Percentiles rank a stretch among this genome's conserved stretches.
These are phyloP conservation scores for Acanthamoeba royreba DNA, from an alignment of 208 protist genomes.

Conservation along the genomic window DNA sequence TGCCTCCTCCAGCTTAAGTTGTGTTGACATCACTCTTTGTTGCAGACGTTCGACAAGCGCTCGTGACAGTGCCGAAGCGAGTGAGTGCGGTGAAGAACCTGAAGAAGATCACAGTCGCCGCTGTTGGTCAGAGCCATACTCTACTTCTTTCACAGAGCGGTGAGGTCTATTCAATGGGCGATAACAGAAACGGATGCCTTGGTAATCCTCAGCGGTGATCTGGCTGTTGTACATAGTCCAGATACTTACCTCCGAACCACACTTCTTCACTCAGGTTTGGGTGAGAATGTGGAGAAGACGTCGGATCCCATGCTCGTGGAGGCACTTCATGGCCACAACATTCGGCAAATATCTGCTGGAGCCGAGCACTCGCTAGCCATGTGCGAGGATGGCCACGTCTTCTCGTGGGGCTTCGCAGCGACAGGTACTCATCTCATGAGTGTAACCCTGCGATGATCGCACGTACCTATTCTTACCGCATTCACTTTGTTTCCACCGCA, in stretches of 20 bases:
- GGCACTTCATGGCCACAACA: background rate
- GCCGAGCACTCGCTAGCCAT: background rate
- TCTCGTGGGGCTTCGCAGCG: background rate
- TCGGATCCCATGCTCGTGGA: background rate
- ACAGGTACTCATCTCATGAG: too few relatives aligned
- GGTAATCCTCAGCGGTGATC: background rate
- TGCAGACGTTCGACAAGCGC: background rate
- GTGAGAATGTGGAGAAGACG: background rate
- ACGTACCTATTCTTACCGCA: too few relatives aligned
- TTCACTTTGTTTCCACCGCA: background rate
- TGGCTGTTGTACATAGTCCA: background rate
- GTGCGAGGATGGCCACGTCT: background rate
- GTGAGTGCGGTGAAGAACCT: background rate
- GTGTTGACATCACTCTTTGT: too few relatives aligned
- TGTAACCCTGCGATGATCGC: too few relatives aligned
- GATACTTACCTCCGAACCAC: background rate
- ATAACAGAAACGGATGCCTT: background rate
- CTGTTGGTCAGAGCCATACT: constrained; percentile 6
- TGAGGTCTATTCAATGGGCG: constrained; percentile 8
- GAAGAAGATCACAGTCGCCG: background rate
- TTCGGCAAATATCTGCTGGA: background rate
- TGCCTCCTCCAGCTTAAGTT: background rate
- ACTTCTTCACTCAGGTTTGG: background rate
- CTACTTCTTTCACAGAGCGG: background rate
- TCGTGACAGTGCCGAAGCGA: background rate